Conservation (phyloP, 2,329 filamentous ascomycete species). For the Penicillium sclerotigenum region DNA sequence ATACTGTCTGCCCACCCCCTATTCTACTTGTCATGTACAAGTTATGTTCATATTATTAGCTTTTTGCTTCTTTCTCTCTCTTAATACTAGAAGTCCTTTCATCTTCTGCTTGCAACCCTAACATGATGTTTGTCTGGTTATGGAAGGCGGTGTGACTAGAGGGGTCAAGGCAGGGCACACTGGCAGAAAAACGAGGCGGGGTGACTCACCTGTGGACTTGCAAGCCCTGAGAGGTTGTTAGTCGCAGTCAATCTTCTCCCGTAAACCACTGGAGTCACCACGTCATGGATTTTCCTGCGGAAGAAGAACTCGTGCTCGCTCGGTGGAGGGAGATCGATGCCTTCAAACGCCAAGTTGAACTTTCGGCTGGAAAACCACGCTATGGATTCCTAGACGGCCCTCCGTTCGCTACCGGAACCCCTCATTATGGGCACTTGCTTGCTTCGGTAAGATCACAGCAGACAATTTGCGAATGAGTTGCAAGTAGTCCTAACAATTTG, state of each 20-base stretch:
- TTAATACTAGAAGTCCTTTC: neutral
- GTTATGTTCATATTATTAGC: no score
- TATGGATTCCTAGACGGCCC: conserved; percentile 96
- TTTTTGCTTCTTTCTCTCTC: neutral
- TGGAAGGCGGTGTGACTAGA: conserved; percentile 17
- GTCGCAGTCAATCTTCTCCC: conserved; percentile 25
- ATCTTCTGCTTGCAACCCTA: neutral
- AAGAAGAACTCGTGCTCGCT: conserved; percentile 80
- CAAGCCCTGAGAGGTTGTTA: conserved; percentile 1
- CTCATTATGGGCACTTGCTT: conserved; percentile 73
- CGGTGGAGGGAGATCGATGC: conserved; percentile 91
- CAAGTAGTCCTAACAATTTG: neutral
- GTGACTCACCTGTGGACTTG: conserved; percentile 21
- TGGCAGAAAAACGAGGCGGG: conserved; percentile 24
- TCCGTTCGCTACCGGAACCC: conserved; percentile 69
- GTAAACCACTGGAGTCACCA: conserved; percentile 54
- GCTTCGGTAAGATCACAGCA: conserved; percentile 53
- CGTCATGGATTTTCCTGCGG: conserved; percentile 83
- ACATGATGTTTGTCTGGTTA: neutral
- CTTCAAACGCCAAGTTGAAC: conserved; percentile 81
- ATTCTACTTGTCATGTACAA: neutral
- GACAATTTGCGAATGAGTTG: neutral
- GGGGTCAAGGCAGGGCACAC: conserved; percentile 14
- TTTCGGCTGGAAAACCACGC: conserved; percentile 74
- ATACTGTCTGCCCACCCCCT: no score